Evolutionary conservation across 371 early-diverging fungal genomes (phyloP).

Genomic region (Lichtheimia ramosa): DNA sequence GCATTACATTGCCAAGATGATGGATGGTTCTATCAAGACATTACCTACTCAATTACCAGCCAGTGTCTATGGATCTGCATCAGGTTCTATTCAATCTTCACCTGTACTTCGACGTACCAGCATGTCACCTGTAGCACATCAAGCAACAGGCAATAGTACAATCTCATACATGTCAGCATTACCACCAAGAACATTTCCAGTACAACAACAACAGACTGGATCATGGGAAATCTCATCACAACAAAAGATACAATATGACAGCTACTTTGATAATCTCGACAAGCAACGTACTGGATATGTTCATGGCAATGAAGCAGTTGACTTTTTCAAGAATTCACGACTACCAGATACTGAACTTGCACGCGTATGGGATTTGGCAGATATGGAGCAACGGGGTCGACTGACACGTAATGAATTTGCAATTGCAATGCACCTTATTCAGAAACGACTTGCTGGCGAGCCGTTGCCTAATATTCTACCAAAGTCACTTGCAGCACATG

Average conservation of each 20-base stretch:
- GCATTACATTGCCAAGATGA: constrained; percentile 76
- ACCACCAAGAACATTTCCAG: constrained; percentile 1
- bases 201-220: neutral
- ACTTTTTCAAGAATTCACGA: constrained; percentile 83
- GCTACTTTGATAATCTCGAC: constrained; percentile 76
- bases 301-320: constrained; percentile 64
- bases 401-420: constrained; percentile 90
- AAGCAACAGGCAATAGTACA: constrained; percentile 9
- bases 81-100: constrained; percentile 8
- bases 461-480: constrained; percentile 75
- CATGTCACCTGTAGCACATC: constrained; percentile 6
- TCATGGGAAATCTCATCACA: constrained; percentile 71
- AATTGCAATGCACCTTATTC: constrained; percentile 92
- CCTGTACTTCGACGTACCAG: constrained; percentile 14
- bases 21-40: constrained; percentile 64
- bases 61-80: constrained; percentile 56
- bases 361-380: constrained; percentile 83
- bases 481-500: constrained; percentile 33
- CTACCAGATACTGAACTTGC: constrained; percentile 72
- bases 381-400: constrained; percentile 73
- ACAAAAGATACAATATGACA: constrained; percentile 69
- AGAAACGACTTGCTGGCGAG: constrained; percentile 72
- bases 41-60: constrained; percentile 64
- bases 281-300: constrained; percentile 22
- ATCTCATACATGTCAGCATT: neutral